Evolutionary conservation across 2,329 filamentous ascomycete species (phyloP).

Genomic region (Fusarium papillatum): DNA sequence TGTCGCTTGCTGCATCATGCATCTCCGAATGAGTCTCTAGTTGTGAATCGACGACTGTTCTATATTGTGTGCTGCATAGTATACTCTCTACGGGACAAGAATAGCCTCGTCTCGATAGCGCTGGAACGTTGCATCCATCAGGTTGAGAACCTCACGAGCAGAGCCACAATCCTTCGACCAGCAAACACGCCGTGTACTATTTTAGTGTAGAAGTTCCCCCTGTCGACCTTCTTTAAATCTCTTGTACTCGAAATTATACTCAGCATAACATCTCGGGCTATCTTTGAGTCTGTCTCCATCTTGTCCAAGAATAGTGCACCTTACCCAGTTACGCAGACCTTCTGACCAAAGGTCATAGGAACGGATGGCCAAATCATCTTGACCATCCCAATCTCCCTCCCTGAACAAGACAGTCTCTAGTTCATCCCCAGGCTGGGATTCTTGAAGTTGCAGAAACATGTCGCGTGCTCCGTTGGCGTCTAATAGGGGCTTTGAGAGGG

Average conservation of each 20-base stretch:
- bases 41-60: neutral
- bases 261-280: neutral
- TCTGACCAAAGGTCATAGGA: neutral
- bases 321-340: neutral
- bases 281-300: neutral
- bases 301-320: neutral
- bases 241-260: neutral
- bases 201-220: neutral
- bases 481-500: neutral
- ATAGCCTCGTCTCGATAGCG: neutral
- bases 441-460: neutral
- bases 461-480: neutral
- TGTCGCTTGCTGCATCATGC: neutral
- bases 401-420: neutral
- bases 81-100: neutral
- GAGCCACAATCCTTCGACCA: neutral
- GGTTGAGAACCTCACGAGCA: neutral
- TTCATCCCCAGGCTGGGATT: neutral
- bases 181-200: neutral
- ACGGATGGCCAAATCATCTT: neutral
- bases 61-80: neutral
- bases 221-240: neutral
- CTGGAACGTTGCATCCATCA: neutral
- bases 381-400: neutral
- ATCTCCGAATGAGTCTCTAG: neutral